Percentiles rank a stretch among this genome's conserved stretches.
Conservation (phyloP, 306 rosid species). For the Oxytropis ochrocephala region DNA sequence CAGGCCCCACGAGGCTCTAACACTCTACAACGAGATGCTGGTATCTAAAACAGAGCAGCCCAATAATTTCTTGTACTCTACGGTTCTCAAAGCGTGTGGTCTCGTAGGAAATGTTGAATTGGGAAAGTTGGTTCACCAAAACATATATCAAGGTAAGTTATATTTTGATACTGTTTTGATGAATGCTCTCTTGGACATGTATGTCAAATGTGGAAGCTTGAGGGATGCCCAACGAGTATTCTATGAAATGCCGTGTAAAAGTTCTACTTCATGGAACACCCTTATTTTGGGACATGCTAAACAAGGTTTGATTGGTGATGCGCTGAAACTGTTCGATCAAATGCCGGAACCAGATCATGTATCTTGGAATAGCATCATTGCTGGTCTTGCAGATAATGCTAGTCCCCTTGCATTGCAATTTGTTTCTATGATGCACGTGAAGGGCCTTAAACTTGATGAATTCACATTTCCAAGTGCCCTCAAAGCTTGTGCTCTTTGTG, state of each 20-base stretch:
- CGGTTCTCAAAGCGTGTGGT: slow-evolving; percentile 78
- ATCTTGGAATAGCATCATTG: slow-evolving; percentile 77
- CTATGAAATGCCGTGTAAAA: slow-evolving; percentile 30
- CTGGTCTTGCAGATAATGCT: slow-evolving; percentile 55
- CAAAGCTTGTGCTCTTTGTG: slow-evolving; percentile 42
- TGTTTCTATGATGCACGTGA: slow-evolving; percentile 49
- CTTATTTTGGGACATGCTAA: slow-evolving; percentile 54
- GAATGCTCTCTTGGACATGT: slow-evolving; percentile 90
- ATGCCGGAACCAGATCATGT: slow-evolving; percentile 58
- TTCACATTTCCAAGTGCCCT: slow-evolving; percentile 76
- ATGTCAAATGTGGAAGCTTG: slow-evolving; percentile 72
- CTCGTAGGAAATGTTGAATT: slow-evolving; percentile 40
- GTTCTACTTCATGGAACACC: slow-evolving; percentile 57
- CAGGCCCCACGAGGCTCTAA: slow-evolving; percentile 47
- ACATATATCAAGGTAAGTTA: slow-evolving; percentile 30
- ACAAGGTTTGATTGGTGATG: slow-evolving; percentile 54
- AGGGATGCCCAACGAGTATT: slow-evolving; percentile 56
- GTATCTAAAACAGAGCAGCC: slow-evolving; percentile 42
- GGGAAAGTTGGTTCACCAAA: slow-evolving; percentile 51
- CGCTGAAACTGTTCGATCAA: slow-evolving; percentile 46
- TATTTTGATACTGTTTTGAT: slow-evolving; percentile 64
- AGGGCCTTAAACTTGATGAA: slow-evolving; percentile 53
- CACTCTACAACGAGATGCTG: slow-evolving; percentile 41
- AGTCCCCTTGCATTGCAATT: slow-evolving; percentile 42
- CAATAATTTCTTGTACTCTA: slow-evolving; percentile 67